A percentile compares a stretch with the other conserved stretches of the same genome.
These are phyloP conservation scores for Sphaceloma murrayae DNA, from an alignment of 2,329 filamentous ascomycete genomes.

Conservation along the genomic window DNA sequence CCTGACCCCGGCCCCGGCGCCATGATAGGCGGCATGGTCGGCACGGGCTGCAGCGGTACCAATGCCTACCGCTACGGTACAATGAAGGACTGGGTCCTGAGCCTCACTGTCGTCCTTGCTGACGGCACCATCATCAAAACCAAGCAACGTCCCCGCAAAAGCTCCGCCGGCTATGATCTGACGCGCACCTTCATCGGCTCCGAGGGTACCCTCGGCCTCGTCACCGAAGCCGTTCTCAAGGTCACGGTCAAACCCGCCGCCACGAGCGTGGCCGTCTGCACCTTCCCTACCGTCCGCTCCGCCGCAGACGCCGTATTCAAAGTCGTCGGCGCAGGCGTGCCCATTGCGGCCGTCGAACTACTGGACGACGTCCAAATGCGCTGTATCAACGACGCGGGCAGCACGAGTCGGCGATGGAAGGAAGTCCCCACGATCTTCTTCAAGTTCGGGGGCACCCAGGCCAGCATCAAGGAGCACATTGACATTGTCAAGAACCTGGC, in stretches of 20 bases:
- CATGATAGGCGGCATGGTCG: constrained; percentile 84
- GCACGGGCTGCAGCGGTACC: constrained; percentile 67
- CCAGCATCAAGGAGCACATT: constrained; percentile 70
- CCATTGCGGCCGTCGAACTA: constrained; percentile 85
- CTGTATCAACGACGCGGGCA: constrained; percentile 58
- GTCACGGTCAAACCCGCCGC: constrained; percentile 71
- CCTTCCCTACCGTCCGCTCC: constrained; percentile 54
- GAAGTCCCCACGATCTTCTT: constrained; percentile 65
- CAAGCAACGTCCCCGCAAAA: constrained; percentile 76
- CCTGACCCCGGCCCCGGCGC: constrained; percentile 85
- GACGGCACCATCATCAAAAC: constrained; percentile 89
- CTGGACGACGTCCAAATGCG: constrained; percentile 86
- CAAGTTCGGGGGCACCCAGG: constrained; percentile 61
- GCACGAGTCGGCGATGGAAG: constrained; percentile 55
- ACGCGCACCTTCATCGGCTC: constrained; percentile 83
- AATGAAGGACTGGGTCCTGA: constrained; percentile 89
- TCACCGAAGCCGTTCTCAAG: constrained; percentile 85
- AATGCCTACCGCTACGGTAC: constrained; percentile 90
- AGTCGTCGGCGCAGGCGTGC: constrained; percentile 71
- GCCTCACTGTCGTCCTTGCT: constrained; percentile 76
- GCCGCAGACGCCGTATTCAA: constrained; percentile 71
- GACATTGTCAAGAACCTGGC: constrained; percentile 54
- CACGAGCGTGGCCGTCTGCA: constrained; percentile 67
- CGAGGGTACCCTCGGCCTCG: constrained; percentile 82
- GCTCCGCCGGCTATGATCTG: constrained; percentile 83